Base-by-base conservation (phyloP, 768 basidiomycete genomes). In the Naganishia friedmannii region DNA sequence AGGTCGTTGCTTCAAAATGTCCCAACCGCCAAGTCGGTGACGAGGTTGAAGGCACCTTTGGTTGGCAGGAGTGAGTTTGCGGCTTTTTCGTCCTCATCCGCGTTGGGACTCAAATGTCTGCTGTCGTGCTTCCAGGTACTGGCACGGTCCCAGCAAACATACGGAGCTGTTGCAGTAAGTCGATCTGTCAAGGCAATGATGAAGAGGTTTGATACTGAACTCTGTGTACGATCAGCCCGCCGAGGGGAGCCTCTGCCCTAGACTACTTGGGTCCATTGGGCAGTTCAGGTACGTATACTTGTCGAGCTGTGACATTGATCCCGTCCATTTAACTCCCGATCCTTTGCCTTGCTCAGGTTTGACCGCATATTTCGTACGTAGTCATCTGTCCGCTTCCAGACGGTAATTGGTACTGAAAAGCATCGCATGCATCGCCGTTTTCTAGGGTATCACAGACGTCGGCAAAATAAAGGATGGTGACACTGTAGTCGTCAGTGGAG, bases 231-330 rank as follows among this genome's bases (percentile, higher is more conserved):
- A 17, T 3, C 34, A 79, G 78, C 3, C 71, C 74, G 12, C 87
- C 86, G 12, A 81, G 84, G 51, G 91, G 90, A 13, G 83, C 85
- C 0, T 82, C 86, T 45, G 77, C 86, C 2, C 80, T 93, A n/a
- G 93, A 95, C 77, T 90, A 88, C 80, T 81, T 96, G 63, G 90
- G 90, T 31, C 86, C 87, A 0, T 84, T 95, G n/a, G 93, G 94
- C 23, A 76, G 79, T 54, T 84, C 88, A 13, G 92, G 91, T 90
- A 73, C 32, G 86, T 75, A 21, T 17, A 12, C 19, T 2, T 39
- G 21, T 19, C 1, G 21, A 51, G 3, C 4, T 7, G 6, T 51
- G 23, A 23, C 48, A 51, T n/a, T 2, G n/a, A n/a, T 51, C 17
- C 1, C 4, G 4, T 26, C 7, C 48, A 51, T n/a, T n/a, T 13